A percentile compares a stretch with the other conserved stretches of the same genome.
Evolutionary conservation across 2,329 filamentous ascomycete species (phyloP).

Genomic region (Sphaerulina vaccinii): DNA sequence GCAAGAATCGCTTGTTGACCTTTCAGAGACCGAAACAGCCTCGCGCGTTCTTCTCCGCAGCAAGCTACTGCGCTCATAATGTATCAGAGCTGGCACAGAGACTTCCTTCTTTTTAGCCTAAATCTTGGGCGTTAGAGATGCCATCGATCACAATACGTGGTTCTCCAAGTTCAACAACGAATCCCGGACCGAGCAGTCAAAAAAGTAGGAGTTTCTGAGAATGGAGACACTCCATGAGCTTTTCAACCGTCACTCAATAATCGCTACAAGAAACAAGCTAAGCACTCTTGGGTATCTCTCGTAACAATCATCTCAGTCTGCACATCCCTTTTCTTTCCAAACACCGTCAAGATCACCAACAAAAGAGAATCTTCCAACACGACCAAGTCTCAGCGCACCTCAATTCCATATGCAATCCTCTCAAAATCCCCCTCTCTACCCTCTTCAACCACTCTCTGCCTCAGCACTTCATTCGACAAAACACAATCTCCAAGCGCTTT

Average conservation of each 20-base stretch:
- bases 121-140: neutral
- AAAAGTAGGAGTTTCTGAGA: too few relatives aligned
- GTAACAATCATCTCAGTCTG: neutral
- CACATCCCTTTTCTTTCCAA: neutral
- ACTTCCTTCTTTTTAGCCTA: neutral
- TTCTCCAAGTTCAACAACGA: too few relatives aligned
- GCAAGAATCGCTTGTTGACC: too few relatives aligned
- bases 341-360: neutral
- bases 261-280: neutral
- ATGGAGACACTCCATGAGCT: too few relatives aligned
- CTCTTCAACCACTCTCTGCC: neutral
- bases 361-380: neutral
- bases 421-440: slow-evolving; percentile 4
- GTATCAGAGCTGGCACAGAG: too few relatives aligned
- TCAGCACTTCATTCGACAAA: slow-evolving; percentile 13
- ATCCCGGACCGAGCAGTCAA: too few relatives aligned
- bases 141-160: too few relatives aligned
- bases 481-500: slow-evolving; percentile 28
- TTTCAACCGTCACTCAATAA: too few relatives aligned
- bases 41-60: too few relatives aligned
- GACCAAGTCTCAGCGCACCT: neutral
- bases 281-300: neutral
- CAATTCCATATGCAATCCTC: neutral
- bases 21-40: too few relatives aligned
- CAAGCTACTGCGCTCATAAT: too few relatives aligned